Conservation (phyloP, 83 land plant genomes). For the Picea mariana region DNA sequence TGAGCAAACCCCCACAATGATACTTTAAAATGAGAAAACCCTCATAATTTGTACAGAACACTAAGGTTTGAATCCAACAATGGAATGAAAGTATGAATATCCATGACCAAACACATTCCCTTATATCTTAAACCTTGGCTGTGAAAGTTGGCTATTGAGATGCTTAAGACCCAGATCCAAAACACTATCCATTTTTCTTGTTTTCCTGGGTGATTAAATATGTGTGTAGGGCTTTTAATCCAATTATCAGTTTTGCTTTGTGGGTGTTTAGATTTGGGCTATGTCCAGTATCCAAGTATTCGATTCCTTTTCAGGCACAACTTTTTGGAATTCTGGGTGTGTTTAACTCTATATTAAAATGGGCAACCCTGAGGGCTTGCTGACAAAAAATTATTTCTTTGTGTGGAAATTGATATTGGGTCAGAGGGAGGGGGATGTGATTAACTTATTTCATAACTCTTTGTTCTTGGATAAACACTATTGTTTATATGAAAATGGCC, state of each 20-base stretch:
- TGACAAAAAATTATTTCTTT: neutral
- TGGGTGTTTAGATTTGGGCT: conserved; percentile 7
- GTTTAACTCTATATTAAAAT: too few species aligned
- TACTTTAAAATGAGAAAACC: too few species aligned
- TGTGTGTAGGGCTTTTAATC: neutral
- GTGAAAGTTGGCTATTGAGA: neutral
- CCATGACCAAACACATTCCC: neutral
- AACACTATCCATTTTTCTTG: neutral
- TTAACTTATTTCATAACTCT: neutral
- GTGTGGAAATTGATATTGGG: neutral
- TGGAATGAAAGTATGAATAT: neutral
- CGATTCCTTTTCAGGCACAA: neutral
- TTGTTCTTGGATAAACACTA: neutral
- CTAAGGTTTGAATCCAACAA: too few species aligned
- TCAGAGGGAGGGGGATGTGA: too few species aligned
- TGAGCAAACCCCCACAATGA: too few species aligned
- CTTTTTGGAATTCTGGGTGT: neutral
- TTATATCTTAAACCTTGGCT: neutral
- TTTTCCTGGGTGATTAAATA: neutral
- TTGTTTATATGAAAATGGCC: neutral
- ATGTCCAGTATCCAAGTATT: neutral
- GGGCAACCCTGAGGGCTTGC: too few species aligned
- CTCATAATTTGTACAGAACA: too few species aligned
- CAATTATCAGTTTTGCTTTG: neutral
- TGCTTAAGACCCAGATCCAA: conserved; percentile 8